Percentiles rank a stretch among this genome's conserved stretches.
These are phyloP conservation scores for Colletotrichum liaoningense DNA, from an alignment of 2,329 filamentous ascomycete genomes.

Conservation along the genomic window DNA sequence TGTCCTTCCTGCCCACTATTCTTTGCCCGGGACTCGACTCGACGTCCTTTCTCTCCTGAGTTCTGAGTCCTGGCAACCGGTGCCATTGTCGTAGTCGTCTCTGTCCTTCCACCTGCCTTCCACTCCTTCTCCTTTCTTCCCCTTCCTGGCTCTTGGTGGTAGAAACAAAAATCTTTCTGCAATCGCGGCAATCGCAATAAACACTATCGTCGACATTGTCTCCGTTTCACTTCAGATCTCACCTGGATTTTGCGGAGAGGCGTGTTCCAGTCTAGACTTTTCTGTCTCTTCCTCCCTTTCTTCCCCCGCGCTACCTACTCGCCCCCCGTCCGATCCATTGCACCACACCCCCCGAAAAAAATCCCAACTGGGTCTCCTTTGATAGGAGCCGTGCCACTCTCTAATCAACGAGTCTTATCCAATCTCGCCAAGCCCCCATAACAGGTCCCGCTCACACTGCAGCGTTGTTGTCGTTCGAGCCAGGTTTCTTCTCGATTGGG, in stretches of 20 bases:
- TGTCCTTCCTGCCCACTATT: slow-evolving; percentile 4
- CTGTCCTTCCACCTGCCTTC: slow-evolving; percentile 2
- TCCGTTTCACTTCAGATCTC: slow-evolving; percentile 18
- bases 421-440: slow-evolving; percentile 29
- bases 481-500: slow-evolving; percentile 24
- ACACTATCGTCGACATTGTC: not conserved
- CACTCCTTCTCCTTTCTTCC: not conserved
- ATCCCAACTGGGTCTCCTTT: slow-evolving; percentile 43
- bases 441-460: slow-evolving; percentile 14
- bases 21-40: not conserved
- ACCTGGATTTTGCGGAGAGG: not conserved
- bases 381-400: slow-evolving; percentile 50
- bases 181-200: not conserved
- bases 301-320: not conserved
- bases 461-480: slow-evolving; percentile 8
- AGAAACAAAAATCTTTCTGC: not conserved
- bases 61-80: not conserved
- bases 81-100: not conserved
- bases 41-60: not conserved
- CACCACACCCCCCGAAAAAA: slow-evolving; percentile 33
- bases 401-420: slow-evolving; percentile 35
- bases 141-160: not conserved
- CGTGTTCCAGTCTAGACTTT: not conserved
- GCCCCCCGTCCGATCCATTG: not conserved
- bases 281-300: slow-evolving; percentile 5